Percentiles rank a stretch among this genome's conserved stretches.
phyloP scores from a whole-genome alignment of 2,329 filamentous ascomycete genomes.

The Cladosporium austrohemisphaericum region DNA sequence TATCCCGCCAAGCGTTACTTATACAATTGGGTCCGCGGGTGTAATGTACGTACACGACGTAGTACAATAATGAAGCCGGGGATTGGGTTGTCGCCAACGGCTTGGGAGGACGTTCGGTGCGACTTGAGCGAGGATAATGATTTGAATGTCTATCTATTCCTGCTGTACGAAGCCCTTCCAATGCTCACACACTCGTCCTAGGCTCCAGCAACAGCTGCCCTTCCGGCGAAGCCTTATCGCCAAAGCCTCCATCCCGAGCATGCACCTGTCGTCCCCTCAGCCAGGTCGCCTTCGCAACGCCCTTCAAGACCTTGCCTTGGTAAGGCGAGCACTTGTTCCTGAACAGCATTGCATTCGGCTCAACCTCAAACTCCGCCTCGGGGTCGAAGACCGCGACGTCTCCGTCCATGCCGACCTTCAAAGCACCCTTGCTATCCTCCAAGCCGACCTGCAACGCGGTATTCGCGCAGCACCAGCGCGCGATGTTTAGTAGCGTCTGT shows the following conservation, averaged over 20 bases:
- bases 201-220: constrained; percentile 53
- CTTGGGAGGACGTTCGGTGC: too few relatives aligned
- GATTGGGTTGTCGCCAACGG: too few relatives aligned
- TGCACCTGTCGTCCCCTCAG: constrained; percentile 72
- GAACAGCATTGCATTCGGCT: constrained; percentile 78
- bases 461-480: constrained; percentile 78
- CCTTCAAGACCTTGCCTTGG: constrained; percentile 73
- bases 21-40: too few relatives aligned
- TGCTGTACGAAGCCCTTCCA: too few relatives aligned
- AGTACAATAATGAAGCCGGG: too few relatives aligned
- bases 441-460: constrained; percentile 88
- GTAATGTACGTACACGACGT: too few relatives aligned
- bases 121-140: too few relatives aligned
- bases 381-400: constrained; percentile 96
- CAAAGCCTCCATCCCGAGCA: constrained; percentile 59
- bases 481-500: constrained; percentile 69
- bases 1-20: not conserved
- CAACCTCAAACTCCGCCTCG: constrained; percentile 64
- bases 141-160: too few relatives aligned
- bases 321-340: constrained; percentile 90
- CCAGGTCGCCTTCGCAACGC: constrained; percentile 82
- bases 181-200: constrained; percentile 30
- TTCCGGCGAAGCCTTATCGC: constrained; percentile 51
- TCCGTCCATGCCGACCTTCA: constrained; percentile 78
- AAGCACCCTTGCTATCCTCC: constrained; percentile 71